Conservation (phyloP, 2,329 filamentous ascomycete species). For the Ophiocordyceps robertsii region DNA sequence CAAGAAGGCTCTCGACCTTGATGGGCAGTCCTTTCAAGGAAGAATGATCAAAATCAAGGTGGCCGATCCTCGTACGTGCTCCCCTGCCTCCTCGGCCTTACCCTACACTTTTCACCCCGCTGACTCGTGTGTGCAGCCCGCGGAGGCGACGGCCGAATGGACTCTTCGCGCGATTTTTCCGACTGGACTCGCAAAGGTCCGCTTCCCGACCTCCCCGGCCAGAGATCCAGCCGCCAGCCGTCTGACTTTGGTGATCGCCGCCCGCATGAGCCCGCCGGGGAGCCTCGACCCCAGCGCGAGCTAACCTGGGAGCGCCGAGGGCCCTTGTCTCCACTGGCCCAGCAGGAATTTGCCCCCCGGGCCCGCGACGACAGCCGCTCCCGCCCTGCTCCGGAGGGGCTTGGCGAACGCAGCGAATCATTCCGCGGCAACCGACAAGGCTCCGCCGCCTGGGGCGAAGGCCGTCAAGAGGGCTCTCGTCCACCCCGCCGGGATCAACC, state of each 20-base stretch:
- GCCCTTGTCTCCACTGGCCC: conserved; percentile 62
- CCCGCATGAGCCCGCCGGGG: conserved; percentile 45
- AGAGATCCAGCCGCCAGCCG: conserved; percentile 22
- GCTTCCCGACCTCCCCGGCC: conserved; percentile 56
- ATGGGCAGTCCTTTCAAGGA: conserved; percentile 72
- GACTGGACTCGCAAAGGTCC: conserved; percentile 94
- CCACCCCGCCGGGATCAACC: conserved; percentile 61
- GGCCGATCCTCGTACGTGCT: conserved; percentile 80
- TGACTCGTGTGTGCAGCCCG: conserved; percentile 47
- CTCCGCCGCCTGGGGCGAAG: conserved; percentile 65
- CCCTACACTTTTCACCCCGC: neutral
- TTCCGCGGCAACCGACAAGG: conserved; percentile 52
- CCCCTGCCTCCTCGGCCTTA: neutral
- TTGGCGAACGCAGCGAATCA: conserved; percentile 45
- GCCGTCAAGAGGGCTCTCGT: conserved; percentile 61
- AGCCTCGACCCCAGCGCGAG: conserved; percentile 54
- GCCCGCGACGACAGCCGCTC: conserved; percentile 43
- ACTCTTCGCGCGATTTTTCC: conserved; percentile 62
- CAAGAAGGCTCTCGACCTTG: conserved; percentile 77
- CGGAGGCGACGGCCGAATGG: conserved; percentile 51
- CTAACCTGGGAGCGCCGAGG: conserved; percentile 92
- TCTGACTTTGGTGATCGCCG: conserved; percentile 48
- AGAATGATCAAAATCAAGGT: conserved; percentile 87
- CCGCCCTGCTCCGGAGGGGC: conserved; percentile 30
- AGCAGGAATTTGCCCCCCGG: conserved; percentile 31